phyloP scores from a whole-genome alignment of 2,329 filamentous ascomycete species.

The Trichoderma endophyticum region DNA sequence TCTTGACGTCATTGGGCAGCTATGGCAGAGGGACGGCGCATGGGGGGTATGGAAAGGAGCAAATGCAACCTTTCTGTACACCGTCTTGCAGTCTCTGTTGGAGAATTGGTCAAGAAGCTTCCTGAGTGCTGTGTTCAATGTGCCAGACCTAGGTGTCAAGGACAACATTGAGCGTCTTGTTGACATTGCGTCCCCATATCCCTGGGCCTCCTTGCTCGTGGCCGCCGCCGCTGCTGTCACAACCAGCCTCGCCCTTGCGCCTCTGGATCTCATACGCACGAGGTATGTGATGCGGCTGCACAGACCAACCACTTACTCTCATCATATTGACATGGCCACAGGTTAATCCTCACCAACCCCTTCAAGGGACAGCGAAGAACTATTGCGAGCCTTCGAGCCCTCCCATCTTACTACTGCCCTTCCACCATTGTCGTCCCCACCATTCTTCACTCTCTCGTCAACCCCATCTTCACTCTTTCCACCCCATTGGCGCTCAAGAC shows the following conservation, averaged over 20 bases:
- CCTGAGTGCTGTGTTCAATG: conserved; percentile 83
- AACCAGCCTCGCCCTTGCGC: conserved; percentile 77
- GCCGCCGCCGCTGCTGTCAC: conserved; percentile 61
- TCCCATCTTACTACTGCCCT: conserved; percentile 75
- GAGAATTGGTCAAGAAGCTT: conserved; percentile 92
- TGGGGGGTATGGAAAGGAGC: conserved; percentile 95
- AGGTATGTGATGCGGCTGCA: conserved; percentile 34
- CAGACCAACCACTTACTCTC: conserved; percentile 21
- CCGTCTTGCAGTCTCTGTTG: conserved; percentile 76
- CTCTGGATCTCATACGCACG: conserved; percentile 86
- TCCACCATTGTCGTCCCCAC: conserved; percentile 75
- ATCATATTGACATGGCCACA: conserved; percentile 32
- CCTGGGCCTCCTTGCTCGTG: conserved; percentile 75
- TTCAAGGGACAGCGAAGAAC: conserved; percentile 72
- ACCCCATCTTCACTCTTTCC: conserved; percentile 76
- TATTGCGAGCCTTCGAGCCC: conserved; percentile 69
- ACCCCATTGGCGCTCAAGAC: conserved; percentile 82
- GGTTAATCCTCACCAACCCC: conserved; percentile 81
- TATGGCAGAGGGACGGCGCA: conserved; percentile 85
- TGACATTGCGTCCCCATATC: conserved; percentile 72
- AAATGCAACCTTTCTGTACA: conserved; percentile 90
- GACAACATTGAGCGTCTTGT: conserved; percentile 75
- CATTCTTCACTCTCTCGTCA: conserved; percentile 78
- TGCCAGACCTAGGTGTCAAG: conserved; percentile 76
- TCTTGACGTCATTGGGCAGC: conserved; percentile 77